Evolutionary conservation across 768 basidiomycete species (phyloP).

Genomic region (Boletus sensibilis): DNA sequence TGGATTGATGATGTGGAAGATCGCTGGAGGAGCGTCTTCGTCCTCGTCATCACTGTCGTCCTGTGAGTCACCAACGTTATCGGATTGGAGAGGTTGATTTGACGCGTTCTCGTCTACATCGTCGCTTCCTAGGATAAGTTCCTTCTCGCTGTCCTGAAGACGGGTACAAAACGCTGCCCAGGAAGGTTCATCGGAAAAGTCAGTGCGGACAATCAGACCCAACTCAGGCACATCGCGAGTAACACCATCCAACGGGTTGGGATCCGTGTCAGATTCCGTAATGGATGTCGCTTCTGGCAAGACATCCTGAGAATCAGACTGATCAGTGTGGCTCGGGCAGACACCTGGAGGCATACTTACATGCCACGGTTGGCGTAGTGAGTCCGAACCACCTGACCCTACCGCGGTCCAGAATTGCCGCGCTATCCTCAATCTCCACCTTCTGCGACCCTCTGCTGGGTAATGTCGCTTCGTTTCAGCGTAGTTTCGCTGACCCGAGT

Average conservation of each 20-base stretch:
- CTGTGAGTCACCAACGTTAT: slow-evolving; percentile 22
- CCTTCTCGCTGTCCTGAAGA: slow-evolving; percentile 57
- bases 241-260: slow-evolving; percentile 53
- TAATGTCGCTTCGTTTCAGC: slow-evolving; percentile 41
- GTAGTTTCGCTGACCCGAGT: slow-evolving; percentile 39
- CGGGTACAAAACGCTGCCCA: slow-evolving; percentile 56
- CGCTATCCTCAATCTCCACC: slow-evolving; percentile 52
- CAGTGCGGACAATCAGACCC: slow-evolving; percentile 70
- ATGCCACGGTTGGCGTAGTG: slow-evolving; percentile 11
- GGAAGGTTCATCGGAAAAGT: slow-evolving; percentile 64
- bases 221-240: slow-evolving; percentile 47
- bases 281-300: slow-evolving; percentile 14
- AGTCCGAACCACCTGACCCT: slow-evolving; percentile 17
- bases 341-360: slow-evolving; percentile 1
- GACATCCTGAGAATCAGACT: slow-evolving; percentile 14
- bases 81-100: slow-evolving; percentile 11
- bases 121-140: slow-evolving; percentile 38
- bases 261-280: slow-evolving; percentile 38
- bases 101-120: slow-evolving; percentile 27
- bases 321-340: neutral
- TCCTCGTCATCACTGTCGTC: slow-evolving; percentile 25
- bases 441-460: slow-evolving; percentile 56
- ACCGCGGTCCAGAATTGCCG: slow-evolving; percentile 46
- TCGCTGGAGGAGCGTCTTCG: slow-evolving; percentile 38
- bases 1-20: slow-evolving; percentile 55